Conservation (phyloP, 2,329 filamentous ascomycete species). For the Rhinocladiella similis region DNA sequence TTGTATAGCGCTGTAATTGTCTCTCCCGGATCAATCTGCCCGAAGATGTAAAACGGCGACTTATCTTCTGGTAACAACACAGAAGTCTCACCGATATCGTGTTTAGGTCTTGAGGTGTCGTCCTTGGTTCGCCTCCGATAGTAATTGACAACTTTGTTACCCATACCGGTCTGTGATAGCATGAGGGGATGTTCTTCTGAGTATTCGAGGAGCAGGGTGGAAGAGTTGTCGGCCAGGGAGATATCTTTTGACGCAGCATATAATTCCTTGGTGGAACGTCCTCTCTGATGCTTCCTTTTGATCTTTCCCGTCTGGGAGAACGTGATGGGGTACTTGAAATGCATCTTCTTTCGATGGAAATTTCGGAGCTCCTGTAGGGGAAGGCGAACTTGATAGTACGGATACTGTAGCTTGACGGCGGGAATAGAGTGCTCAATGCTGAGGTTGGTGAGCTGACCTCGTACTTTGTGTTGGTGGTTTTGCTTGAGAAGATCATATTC, state of each 20-base stretch:
- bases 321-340: slow-evolving; percentile 66
- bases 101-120: slow-evolving; percentile 72
- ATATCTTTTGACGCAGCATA: slow-evolving; percentile 81
- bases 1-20: slow-evolving; percentile 90
- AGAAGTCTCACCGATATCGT: slow-evolving; percentile 83
- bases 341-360: slow-evolving; percentile 79
- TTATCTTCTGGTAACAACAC: slow-evolving; percentile 90
- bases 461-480: slow-evolving; percentile 93
- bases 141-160: slow-evolving; percentile 93
- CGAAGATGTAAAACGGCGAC: slow-evolving; percentile 93
- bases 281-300: slow-evolving; percentile 81
- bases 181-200: slow-evolving; percentile 91
- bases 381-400: slow-evolving; percentile 90
- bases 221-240: slow-evolving; percentile 84
- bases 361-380: slow-evolving; percentile 70
- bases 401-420: slow-evolving; percentile 86
- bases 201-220: slow-evolving; percentile 87
- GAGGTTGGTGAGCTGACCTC: slow-evolving; percentile 85
- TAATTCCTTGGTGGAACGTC: slow-evolving; percentile 73
- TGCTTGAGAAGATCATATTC: slow-evolving; percentile 95
- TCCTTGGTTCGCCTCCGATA: slow-evolving; percentile 83
- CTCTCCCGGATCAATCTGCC: slow-evolving; percentile 87
- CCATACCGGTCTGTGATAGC: slow-evolving; percentile 96
- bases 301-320: slow-evolving; percentile 69
- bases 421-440: slow-evolving; percentile 94